Evolutionary conservation across 164 flowering plant genomes (phyloP).

Genomic region (Magnolia officinalis): DNA sequence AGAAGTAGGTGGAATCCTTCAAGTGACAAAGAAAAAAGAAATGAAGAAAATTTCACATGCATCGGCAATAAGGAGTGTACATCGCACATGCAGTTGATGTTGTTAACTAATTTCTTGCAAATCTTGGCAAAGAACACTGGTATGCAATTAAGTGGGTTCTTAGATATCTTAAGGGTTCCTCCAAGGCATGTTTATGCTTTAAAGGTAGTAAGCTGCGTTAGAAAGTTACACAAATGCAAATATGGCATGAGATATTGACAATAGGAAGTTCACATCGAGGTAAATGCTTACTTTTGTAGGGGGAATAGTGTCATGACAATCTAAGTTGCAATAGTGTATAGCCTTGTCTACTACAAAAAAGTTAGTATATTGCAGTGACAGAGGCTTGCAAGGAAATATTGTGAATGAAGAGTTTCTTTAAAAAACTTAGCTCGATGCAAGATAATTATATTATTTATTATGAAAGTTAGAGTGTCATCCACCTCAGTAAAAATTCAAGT

Average conservation of each 20-base stretch:
- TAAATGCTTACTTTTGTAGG: too few species aligned
- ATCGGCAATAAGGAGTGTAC: not conserved
- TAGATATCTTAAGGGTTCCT: not conserved
- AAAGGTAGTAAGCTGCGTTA: not conserved
- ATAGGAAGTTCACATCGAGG: not conserved
- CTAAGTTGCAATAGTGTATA: too few species aligned
- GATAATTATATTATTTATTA: not conserved
- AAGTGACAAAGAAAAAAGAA: too few species aligned
- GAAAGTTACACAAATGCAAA: not conserved
- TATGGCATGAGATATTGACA: not conserved
- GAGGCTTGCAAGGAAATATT: not conserved
- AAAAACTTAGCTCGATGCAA: not conserved
- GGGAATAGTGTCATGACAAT: too few species aligned
- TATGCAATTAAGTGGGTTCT: not conserved
- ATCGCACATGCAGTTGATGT: not conserved
- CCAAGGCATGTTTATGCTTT: not conserved
- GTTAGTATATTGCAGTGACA: not conserved
- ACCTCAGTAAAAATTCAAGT: not conserved
- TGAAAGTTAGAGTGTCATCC: not conserved
- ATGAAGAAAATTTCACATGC: not conserved
- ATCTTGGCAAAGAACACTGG: not conserved
- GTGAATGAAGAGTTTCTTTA: too few species aligned
- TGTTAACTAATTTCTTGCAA: not conserved
- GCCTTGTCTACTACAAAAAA: too few species aligned
- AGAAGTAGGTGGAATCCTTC: too few species aligned